Evolutionary conservation across 495 filamentous ascomycete species (phyloP).

Genomic region (Tirmania nivea): DNA sequence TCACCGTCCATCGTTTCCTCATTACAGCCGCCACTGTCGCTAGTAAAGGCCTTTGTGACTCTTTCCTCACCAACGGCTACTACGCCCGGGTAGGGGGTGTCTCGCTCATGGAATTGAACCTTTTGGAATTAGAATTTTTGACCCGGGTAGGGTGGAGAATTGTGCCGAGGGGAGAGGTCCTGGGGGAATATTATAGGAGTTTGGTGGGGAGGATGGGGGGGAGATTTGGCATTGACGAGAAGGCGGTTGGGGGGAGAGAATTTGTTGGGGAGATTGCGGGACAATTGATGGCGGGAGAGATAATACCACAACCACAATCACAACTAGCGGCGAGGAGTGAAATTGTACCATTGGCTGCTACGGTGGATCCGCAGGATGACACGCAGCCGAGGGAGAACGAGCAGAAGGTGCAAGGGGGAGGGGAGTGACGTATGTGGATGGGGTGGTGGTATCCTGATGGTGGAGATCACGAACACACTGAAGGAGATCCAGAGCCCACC

Average conservation of each 20-base stretch:
- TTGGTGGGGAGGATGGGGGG: slow-evolving; percentile 38
- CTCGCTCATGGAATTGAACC: slow-evolving; percentile 61
- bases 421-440: too few relatives aligned
- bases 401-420: too few relatives aligned
- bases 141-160: slow-evolving; percentile 87
- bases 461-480: too few relatives aligned
- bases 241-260: background rate
- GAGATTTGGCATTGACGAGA: slow-evolving; percentile 10
- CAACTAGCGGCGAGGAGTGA: too few relatives aligned
- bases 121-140: slow-evolving; percentile 88
- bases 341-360: too few relatives aligned
- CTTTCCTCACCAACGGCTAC: slow-evolving; percentile 91
- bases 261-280: background rate
- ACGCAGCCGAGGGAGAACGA: too few relatives aligned
- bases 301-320: too few relatives aligned
- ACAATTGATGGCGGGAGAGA: background rate
- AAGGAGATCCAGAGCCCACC: too few relatives aligned
- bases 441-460: too few relatives aligned
- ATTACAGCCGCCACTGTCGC: slow-evolving; percentile 91
- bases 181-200: slow-evolving; percentile 81
- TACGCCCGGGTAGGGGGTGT: slow-evolving; percentile 90
- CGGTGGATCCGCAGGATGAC: too few relatives aligned
- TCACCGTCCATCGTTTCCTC: slow-evolving; percentile 91
- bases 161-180: slow-evolving; percentile 76
- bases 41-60: slow-evolving; percentile 84